These are phyloP conservation scores for Phytophthora nicotianae DNA, from an alignment of 352 stramenopile species.

Conservation along the genomic window DNA sequence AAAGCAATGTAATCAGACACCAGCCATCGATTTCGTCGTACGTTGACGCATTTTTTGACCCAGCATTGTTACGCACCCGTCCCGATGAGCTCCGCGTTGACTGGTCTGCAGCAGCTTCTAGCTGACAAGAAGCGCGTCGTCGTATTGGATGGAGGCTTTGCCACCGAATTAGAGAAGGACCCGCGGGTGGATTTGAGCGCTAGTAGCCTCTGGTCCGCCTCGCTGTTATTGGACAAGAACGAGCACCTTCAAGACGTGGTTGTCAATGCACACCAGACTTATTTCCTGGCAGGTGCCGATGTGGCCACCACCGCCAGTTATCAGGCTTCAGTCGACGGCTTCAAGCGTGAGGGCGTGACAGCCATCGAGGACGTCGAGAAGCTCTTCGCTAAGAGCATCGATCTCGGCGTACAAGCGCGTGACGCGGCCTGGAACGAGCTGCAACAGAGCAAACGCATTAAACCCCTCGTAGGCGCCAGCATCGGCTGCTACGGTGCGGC, in stretches of 20 bases:
- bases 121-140: conserved; percentile 42
- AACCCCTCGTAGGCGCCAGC: conserved; percentile 81
- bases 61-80: background rate
- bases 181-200: conserved; percentile 56
- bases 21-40: conserved; percentile 20
- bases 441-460: conserved; percentile 47
- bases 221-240: conserved; percentile 67
- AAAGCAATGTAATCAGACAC: conserved; percentile 5
- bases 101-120: conserved; percentile 43
- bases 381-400: conserved; percentile 78
- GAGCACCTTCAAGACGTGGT: conserved; percentile 60
- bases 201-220: conserved; percentile 75
- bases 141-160: conserved; percentile 77
- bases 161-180: conserved; percentile 82
- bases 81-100: conserved; percentile 33
- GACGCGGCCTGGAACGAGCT: conserved; percentile 57
- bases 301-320: conserved; percentile 86
- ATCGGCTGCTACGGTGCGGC: conserved; percentile 87
- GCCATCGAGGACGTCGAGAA: conserved; percentile 51
- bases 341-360: conserved; percentile 68
- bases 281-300: conserved; percentile 80
- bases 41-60: conserved; percentile 28
- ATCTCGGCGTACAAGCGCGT: conserved; percentile 68
- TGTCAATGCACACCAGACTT: conserved; percentile 69
- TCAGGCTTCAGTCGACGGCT: conserved; percentile 85